phyloP scores from a whole-genome alignment of 495 filamentous ascomycete genomes.

The Hypoxylon subgilvum region DNA sequence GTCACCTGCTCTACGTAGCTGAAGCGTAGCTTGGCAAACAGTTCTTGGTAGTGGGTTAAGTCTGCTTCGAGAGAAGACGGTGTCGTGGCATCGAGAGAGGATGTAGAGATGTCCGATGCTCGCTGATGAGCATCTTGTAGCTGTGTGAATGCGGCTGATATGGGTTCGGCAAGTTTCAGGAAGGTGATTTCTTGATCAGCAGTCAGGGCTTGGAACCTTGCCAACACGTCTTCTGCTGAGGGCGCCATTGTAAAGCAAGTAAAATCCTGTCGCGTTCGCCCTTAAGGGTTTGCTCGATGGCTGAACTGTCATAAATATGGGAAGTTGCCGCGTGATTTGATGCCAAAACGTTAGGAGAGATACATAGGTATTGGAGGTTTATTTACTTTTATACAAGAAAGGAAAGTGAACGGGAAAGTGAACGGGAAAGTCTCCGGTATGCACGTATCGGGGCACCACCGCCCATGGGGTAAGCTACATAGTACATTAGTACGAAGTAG shows the following conservation, averaged over 20 bases:
- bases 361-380: background rate
- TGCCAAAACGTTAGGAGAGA: background rate
- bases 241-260: constrained; percentile 13
- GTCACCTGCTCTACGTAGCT: constrained; percentile 86
- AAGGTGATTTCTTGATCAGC: constrained; percentile 69
- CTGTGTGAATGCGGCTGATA: constrained; percentile 59
- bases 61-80: constrained; percentile 82
- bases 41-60: constrained; percentile 88
- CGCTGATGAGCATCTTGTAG: constrained; percentile 47
- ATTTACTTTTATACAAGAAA: constrained; percentile 38
- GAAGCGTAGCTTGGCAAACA: constrained; percentile 95
- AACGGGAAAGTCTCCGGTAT: too few relatives aligned
- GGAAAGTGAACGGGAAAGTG: too few relatives aligned
- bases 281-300: too few relatives aligned
- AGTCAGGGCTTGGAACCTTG: constrained; percentile 50
- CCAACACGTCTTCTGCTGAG: constrained; percentile 44
- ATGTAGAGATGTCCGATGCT: constrained; percentile 72
- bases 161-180: constrained; percentile 75
- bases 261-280: constrained; percentile 5
- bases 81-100: constrained; percentile 69
- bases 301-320: too few relatives aligned
- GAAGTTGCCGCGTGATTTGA: background rate
- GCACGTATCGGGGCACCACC: too few relatives aligned
- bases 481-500: background rate
- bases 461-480: background rate